Evolutionary conservation across 1,139 yeast species (phyloP).

Genomic region (Candida buenavistaensis): DNA sequence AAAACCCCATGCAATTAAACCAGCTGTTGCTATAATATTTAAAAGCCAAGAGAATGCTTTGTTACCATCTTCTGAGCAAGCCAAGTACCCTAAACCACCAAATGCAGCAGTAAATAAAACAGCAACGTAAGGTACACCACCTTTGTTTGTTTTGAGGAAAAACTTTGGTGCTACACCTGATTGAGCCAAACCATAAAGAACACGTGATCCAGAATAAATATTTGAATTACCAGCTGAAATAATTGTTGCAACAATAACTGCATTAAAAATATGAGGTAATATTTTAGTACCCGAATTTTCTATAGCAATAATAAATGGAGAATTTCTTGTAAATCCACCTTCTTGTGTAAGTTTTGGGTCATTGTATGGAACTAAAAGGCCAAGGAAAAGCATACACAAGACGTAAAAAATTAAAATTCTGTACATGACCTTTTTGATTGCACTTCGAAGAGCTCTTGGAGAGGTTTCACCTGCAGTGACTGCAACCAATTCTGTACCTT

Average conservation of each 20-base stretch:
- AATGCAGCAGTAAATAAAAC: constrained; percentile 59
- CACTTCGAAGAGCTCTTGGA: constrained; percentile 56
- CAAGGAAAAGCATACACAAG: constrained; percentile 78
- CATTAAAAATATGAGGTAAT: constrained; percentile 73
- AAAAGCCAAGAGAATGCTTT: constrained; percentile 82
- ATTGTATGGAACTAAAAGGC: constrained; percentile 77
- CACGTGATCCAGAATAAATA: constrained; percentile 75
- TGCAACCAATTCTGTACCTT: constrained; percentile 83
- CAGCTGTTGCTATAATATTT: constrained; percentile 77
- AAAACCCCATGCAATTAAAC: constrained; percentile 73
- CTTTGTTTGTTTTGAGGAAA: constrained; percentile 51
- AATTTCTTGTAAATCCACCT: constrained; percentile 37
- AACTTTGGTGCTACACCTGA: constrained; percentile 61
- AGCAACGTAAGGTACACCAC: constrained; percentile 70
- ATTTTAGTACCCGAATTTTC: constrained; percentile 69
- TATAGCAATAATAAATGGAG: constrained; percentile 60
- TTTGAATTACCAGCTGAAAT: constrained; percentile 81
- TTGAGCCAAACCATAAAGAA: constrained; percentile 64
- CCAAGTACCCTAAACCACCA: constrained; percentile 71
- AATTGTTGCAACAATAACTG: constrained; percentile 66
- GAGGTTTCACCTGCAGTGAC: constrained; percentile 80
- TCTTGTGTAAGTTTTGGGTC: constrained; percentile 45
- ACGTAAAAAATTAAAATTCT: constrained; percentile 82
- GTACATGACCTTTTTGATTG: constrained; percentile 72
- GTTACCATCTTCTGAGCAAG: constrained; percentile 57